Evolutionary conservation across 352 stramenopile species (phyloP).

Genomic region (Plasmopara muralis): DNA sequence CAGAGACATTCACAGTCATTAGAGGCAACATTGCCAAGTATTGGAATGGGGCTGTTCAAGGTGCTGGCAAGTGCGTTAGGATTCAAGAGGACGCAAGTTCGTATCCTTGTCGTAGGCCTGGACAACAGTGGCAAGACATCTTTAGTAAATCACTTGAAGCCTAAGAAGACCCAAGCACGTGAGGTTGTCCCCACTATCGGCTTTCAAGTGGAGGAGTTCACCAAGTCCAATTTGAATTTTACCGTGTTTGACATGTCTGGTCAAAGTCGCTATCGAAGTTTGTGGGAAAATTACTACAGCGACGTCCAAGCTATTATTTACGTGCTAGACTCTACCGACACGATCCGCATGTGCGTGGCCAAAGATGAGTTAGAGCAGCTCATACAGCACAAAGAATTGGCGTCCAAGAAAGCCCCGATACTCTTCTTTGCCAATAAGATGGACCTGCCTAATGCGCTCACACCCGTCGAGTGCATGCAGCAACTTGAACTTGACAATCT

Average conservation of each 20-base stretch:
- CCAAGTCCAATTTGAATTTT: slow-evolving; percentile 89
- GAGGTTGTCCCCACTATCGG: slow-evolving; percentile 87
- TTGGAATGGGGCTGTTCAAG: slow-evolving; percentile 81
- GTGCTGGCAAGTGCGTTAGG: slow-evolving; percentile 64
- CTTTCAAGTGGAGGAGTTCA: slow-evolving; percentile 87
- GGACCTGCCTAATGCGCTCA: slow-evolving; percentile 63
- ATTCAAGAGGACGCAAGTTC: slow-evolving; percentile 77
- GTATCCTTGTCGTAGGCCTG: slow-evolving; percentile 85
- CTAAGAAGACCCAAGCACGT: slow-evolving; percentile 72
- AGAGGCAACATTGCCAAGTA: slow-evolving; percentile 1
- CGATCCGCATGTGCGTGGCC: slow-evolving; percentile 77
- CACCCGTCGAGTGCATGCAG: slow-evolving; percentile 76
- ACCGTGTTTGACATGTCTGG: slow-evolving; percentile 90
- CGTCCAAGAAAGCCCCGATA: slow-evolving; percentile 64
- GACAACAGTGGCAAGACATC: slow-evolving; percentile 91
- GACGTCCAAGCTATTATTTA: slow-evolving; percentile 87
- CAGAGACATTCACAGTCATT: slow-evolving; percentile 4
- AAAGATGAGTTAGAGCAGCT: slow-evolving; percentile 86
- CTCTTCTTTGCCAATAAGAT: slow-evolving; percentile 88
- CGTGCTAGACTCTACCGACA: slow-evolving; percentile 84
- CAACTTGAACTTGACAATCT: slow-evolving; percentile 74
- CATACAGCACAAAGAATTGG: slow-evolving; percentile 71
- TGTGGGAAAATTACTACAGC: slow-evolving; percentile 86
- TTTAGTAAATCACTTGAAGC: slow-evolving; percentile 89
- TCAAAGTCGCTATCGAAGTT: slow-evolving; percentile 65